Conservation (phyloP, 176 grass and related monocot species). For the Musa troglodytarum region DNA sequence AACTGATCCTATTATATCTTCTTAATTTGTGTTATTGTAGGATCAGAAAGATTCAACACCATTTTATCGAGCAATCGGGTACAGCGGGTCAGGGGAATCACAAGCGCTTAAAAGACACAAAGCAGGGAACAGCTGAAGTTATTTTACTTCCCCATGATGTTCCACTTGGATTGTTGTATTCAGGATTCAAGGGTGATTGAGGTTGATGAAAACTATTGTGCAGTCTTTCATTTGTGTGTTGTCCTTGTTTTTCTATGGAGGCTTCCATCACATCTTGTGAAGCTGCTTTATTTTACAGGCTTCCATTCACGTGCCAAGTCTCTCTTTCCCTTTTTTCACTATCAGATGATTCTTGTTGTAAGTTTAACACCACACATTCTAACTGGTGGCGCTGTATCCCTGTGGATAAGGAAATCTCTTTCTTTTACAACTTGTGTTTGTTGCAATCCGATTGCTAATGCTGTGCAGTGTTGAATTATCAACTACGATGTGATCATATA, state of each 20-base stretch:
- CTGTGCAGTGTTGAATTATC: too few species aligned
- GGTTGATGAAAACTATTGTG: not conserved
- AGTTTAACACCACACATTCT: not conserved
- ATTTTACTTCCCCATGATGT: not conserved
- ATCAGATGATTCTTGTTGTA: not conserved
- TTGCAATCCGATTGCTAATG: too few species aligned
- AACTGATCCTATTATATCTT: not conserved
- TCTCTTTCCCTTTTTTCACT: not conserved
- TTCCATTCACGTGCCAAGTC: slow-evolving; percentile 15
- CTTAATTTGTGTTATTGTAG: not conserved
- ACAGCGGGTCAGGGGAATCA: slow-evolving; percentile 20
- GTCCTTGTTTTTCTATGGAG: not conserved
- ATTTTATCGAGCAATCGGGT: slow-evolving; percentile 24
- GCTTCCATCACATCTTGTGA: slow-evolving; percentile 25
- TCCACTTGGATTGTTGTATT: not conserved
- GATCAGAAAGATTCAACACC: slow-evolving; percentile 7
- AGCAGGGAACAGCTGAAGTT: slow-evolving; percentile 17
- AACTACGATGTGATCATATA: too few species aligned
- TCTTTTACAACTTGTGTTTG: too few species aligned
- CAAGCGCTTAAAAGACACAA: slow-evolving; percentile 38
- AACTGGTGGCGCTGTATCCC: slow-evolving; percentile 11
- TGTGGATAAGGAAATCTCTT: too few species aligned
- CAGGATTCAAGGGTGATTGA: not conserved
- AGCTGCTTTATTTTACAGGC: slow-evolving; percentile 24
- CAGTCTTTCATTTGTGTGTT: slow-evolving; percentile 19